Conservation (phyloP, 2,329 filamentous ascomycete species). For the Penicillium frequentans region DNA sequence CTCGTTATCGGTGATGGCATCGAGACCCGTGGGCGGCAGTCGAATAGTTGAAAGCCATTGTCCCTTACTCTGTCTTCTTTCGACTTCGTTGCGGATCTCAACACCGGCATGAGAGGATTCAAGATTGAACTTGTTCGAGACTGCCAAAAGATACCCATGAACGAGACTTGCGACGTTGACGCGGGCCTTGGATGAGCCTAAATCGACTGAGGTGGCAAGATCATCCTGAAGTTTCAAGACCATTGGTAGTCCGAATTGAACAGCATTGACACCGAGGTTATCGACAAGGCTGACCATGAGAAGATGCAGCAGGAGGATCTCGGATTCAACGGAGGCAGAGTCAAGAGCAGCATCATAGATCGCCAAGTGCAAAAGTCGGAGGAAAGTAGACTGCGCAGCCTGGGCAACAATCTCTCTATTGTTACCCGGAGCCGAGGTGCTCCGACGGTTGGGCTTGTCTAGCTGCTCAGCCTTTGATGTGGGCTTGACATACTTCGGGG, state of each 20-base stretch:
- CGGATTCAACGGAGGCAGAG: slow-evolving; percentile 68
- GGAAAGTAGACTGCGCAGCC: slow-evolving; percentile 65
- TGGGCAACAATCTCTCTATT: slow-evolving; percentile 58
- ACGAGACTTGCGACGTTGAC: slow-evolving; percentile 80
- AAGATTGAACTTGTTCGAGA: slow-evolving; percentile 76
- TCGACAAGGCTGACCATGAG: slow-evolving; percentile 73
- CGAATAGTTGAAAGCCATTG: slow-evolving; percentile 78
- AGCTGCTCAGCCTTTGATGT: slow-evolving; percentile 36
- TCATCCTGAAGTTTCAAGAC: slow-evolving; percentile 85
- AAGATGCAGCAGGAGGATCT: slow-evolving; percentile 74
- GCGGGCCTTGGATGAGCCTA: slow-evolving; percentile 60
- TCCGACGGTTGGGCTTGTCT: slow-evolving; percentile 56
- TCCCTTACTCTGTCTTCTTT: slow-evolving; percentile 68
- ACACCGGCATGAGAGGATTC: slow-evolving; percentile 68
- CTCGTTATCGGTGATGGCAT: slow-evolving; percentile 58
- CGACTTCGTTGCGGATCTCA: slow-evolving; percentile 74
- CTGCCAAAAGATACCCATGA: slow-evolving; percentile 82
- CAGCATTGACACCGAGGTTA: slow-evolving; percentile 79
- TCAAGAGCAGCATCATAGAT: slow-evolving; percentile 87
- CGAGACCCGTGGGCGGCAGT: slow-evolving; percentile 66
- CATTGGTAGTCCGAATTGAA: slow-evolving; percentile 80
- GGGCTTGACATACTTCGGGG: slow-evolving; percentile 46
- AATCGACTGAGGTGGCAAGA: slow-evolving; percentile 47
- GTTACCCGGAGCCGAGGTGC: slow-evolving; percentile 65
- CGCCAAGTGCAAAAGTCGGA: slow-evolving; percentile 79